phyloP scores from a whole-genome alignment of 768 basidiomycete genomes.

The Hysterangium stoloniferum region DNA sequence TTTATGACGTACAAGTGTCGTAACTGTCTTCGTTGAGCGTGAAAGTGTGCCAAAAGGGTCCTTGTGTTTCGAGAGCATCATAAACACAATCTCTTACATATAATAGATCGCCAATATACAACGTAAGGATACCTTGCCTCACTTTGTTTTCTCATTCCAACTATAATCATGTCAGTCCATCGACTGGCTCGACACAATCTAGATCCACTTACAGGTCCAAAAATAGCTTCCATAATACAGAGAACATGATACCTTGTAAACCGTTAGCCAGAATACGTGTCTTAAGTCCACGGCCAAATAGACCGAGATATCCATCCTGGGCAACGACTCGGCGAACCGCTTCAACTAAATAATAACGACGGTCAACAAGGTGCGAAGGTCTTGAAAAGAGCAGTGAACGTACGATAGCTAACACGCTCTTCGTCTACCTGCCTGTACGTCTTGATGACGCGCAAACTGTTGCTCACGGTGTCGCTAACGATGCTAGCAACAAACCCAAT shows the following conservation, averaged over 20 bases:
- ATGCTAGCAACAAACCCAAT: slow-evolving; percentile 89
- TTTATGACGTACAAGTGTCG: too few relatives aligned
- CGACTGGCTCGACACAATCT: too few relatives aligned
- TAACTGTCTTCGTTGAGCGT: too few relatives aligned
- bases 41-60: too few relatives aligned
- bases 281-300: slow-evolving; percentile 86
- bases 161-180: neutral
- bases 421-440: slow-evolving; percentile 92
- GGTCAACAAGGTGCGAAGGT: neutral
- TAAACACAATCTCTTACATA: neutral
- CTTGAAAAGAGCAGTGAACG: slow-evolving; percentile 14
- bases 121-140: neutral
- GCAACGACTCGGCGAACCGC: slow-evolving; percentile 73
- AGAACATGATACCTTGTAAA: slow-evolving; percentile 86
- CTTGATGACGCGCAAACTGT: slow-evolving; percentile 88
- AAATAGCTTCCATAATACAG: slow-evolving; percentile 86
- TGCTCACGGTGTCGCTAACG: slow-evolving; percentile 77
- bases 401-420: slow-evolving; percentile 65
- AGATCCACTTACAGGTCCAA: slow-evolving; percentile 65
- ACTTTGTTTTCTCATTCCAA: slow-evolving; percentile 8
- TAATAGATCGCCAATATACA: neutral
- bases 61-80: neutral
- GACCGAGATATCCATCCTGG: slow-evolving; percentile 65
- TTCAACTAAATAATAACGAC: slow-evolving; percentile 27
- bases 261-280: slow-evolving; percentile 88